Evolutionary conservation across 202 grass and related monocot species (phyloP), one percentile per base, ranked within the genome.

Genomic region (Carex sylvatica): DNA sequence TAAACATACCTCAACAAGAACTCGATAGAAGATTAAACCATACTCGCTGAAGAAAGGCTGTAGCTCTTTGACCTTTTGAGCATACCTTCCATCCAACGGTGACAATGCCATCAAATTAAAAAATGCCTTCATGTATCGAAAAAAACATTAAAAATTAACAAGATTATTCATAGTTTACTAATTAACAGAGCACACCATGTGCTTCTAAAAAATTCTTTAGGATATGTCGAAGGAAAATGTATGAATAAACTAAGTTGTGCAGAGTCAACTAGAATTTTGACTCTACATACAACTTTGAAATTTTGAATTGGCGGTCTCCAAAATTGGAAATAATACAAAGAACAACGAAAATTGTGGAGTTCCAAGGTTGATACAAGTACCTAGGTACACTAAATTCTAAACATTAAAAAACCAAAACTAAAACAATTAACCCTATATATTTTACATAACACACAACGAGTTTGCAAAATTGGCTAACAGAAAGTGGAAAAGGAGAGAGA

Each of bases 31-130:
- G 75, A 98, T 95, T 18, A 98, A 81, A 74, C 95, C 92, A 85
- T 93, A 98, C 81, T 98, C 91, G 18, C 92, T 93, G 84, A 98
- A 98, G 84, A 95, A 91, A 44, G 89, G 91, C n/a, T 78, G 75
- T 58, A 98, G 81, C 51, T 95, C 89, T 85, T 82, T 91, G 2
- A 83, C 64, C 18, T 60, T 84, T 10, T 74, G 78, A 18, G 78
- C 35, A 59, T 95, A 98, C 42, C 92, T 90, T 49, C 95, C 95
- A 20, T 98, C 92, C 78, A 98, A 90, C 6, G 95, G 92, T n/a
- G 96, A 93, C 5, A 92, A 66, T 31, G 83, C 83, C 87, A 95
- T 89, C 85, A 88, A 53, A 79, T 80, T 89, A 74, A 86, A 90
- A 11, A 77, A 82, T 24, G 89, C 91, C 83, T 80, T 36, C n/a